Base-by-base conservation (phyloP, 768 basidiomycete genomes). In the Nidularia sp. region DNA sequence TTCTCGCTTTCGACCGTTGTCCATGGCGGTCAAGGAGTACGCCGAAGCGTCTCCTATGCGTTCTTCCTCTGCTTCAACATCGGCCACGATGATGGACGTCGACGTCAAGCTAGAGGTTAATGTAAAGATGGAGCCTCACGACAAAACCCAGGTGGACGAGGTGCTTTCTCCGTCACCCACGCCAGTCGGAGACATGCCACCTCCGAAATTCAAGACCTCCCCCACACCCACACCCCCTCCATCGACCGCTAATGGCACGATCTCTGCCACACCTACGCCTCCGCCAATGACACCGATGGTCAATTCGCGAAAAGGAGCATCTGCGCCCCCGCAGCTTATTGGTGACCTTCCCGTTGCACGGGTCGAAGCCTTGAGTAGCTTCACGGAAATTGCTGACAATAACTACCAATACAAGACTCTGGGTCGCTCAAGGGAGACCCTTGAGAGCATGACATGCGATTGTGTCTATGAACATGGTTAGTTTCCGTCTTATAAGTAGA, bases 361-460 rank as follows among this genome's bases (percentile, higher is more conserved):
- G 60, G 74, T 81, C 49, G 83, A 76, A 12, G 95, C 94, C 41
- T 67, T 86, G 54, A 73, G 69, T 57, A 85, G 80, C 6, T 98
- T 96, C 65, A 71, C 68, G 56, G 81, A 90, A 69, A 84, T 98
- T 61, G 58, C 69, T 55, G 79, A 73, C 62, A 96, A 93, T 67
- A 85, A 84, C 61, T 97, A 97, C 66, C 93, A 96, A 75, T 85
- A 86, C 70, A 86, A 84, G 65, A 79, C 85, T 32, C 72, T 98
- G 51, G 96, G 96, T n/a, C 81, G 83, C 60, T 91, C 90, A 49
- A 84, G 88, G 63, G 92, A 96, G 71, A 79, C 85, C 50, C 79
- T 88, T 62, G 97, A 98, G 74, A 89, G 91, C 69, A 92, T 94
- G 88, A 83, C 86, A 22, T 99, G 97, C 75, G 97, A 99, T 66